Evolutionary conservation across 768 basidiomycete genomes (phyloP).

Genomic region (Auricularia sp.): DNA sequence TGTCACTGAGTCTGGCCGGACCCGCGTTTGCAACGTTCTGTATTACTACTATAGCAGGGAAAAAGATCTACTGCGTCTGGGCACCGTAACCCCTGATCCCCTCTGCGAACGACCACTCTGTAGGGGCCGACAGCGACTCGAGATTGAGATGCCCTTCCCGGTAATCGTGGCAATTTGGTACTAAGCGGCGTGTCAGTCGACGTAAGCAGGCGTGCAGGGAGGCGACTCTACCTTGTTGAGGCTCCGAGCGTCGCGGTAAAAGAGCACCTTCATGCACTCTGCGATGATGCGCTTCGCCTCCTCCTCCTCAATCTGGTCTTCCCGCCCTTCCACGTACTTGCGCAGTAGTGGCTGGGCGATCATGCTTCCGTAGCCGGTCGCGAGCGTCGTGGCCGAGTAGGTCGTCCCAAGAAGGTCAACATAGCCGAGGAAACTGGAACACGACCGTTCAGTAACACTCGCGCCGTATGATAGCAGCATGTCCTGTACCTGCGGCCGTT

Average conservation of each 20-base stretch:
- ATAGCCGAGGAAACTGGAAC: constrained; percentile 73
- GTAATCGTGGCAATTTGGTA: constrained; percentile 93
- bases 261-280: constrained; percentile 85
- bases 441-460: neutral
- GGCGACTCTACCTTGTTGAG: constrained; percentile 70
- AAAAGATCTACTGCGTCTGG: constrained; percentile 60
- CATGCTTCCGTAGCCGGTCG: constrained; percentile 88
- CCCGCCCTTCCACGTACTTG: constrained; percentile 77
- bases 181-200: constrained; percentile 30
- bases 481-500: constrained; percentile 60
- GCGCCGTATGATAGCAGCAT: neutral
- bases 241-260: constrained; percentile 92
- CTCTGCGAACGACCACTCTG: constrained; percentile 89
- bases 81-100: constrained; percentile 84
- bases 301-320: constrained; percentile 64
- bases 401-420: constrained; percentile 97
- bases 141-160: constrained; percentile 62
- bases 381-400: constrained; percentile 84
- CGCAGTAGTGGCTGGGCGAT: constrained; percentile 90
- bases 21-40: neutral
- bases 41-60: neutral
- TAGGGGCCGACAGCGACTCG: constrained; percentile 69
- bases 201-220: neutral
- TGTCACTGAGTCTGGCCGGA: neutral
- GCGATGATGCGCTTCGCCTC: constrained; percentile 72